A percentile compares a stretch with the other conserved stretches of the same genome.
These are phyloP conservation scores for Pisolithus marmoratus DNA, from an alignment of 768 basidiomycete genomes.

Conservation along the genomic window DNA sequence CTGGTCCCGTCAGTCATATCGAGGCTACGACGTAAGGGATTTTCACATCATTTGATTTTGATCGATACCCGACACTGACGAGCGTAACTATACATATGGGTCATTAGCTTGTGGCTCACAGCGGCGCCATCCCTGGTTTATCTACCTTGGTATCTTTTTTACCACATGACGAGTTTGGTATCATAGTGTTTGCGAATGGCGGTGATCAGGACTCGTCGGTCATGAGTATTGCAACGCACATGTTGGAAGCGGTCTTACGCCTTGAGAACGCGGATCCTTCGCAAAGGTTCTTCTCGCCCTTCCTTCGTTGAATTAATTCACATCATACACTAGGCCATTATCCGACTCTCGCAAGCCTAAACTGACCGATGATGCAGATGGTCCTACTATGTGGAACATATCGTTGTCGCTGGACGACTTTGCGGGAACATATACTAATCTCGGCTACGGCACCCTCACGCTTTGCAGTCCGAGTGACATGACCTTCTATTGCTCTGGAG, in stretches of 20 bases:
- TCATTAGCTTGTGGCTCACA: conserved; percentile 29
- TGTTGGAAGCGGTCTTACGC: conserved; percentile 21
- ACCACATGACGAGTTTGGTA: conserved; percentile 31
- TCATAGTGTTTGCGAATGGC: conserved; percentile 32
- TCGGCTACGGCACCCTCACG: conserved; percentile 34
- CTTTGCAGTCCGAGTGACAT: conserved; percentile 28
- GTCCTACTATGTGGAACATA: not conserved
- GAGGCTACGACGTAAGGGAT: conserved; percentile 34
- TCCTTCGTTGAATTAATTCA: not conserved
- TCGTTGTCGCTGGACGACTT: conserved; percentile 19
- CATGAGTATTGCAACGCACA: conserved; percentile 5
- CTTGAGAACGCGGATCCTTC: not conserved
- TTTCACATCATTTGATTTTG: not conserved
- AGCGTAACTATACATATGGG: not conserved
- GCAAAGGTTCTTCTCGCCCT: conserved; percentile 5
- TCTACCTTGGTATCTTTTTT: conserved; percentile 27
- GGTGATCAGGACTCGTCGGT: conserved; percentile 11
- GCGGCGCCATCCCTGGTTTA: conserved; percentile 31
- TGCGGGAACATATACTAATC: conserved; percentile 32
- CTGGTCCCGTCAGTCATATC: conserved; percentile 35
- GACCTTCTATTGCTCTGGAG: conserved; percentile 17
- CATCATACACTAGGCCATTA: not conserved
- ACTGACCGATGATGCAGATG: not conserved
- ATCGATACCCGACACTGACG: not conserved
- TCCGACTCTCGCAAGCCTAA: not conserved